A percentile compares a stretch with the other conserved stretches of the same genome.
These are phyloP conservation scores for Penicillium mononematosum DNA, from an alignment of 495 filamentous ascomycete genomes.

Conservation along the genomic window DNA sequence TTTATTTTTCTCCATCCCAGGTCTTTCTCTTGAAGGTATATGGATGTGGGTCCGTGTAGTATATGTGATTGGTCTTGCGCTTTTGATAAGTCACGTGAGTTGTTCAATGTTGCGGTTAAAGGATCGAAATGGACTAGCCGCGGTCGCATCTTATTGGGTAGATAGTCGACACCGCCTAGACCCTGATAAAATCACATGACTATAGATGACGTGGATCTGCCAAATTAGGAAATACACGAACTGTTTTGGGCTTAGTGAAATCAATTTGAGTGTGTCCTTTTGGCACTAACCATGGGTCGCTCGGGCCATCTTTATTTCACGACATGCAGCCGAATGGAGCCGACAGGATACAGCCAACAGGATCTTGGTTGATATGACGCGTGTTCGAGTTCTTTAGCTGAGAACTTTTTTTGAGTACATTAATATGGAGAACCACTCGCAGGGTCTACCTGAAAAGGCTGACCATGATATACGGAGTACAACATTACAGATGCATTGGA, in stretches of 20 bases:
- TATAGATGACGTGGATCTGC: background rate
- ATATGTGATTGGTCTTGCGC: too few species aligned
- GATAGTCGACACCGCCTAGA: background rate
- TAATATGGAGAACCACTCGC: background rate
- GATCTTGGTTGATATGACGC: background rate
- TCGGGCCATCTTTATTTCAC: constrained; percentile 7
- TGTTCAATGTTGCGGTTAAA: background rate
- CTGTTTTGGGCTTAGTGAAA: constrained; percentile 7
- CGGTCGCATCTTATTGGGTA: background rate
- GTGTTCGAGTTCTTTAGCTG: constrained; percentile 1
- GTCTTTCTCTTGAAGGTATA: too few species aligned
- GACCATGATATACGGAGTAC: background rate
- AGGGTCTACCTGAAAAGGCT: background rate
- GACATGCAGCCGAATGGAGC: background rate
- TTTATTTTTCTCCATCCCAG: too few species aligned
- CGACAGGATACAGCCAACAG: background rate
- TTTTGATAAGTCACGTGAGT: background rate
- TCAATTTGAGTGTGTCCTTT: background rate
- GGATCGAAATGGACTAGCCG: background rate
- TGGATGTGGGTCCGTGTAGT: too few species aligned
- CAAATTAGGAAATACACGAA: background rate
- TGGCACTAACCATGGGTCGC: constrained; percentile 7
- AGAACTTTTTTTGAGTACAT: background rate
- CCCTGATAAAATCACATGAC: background rate
- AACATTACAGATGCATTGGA: background rate